Conservation (phyloP, 352 stramenopile species). For the Globisporangium radiosum region DNA sequence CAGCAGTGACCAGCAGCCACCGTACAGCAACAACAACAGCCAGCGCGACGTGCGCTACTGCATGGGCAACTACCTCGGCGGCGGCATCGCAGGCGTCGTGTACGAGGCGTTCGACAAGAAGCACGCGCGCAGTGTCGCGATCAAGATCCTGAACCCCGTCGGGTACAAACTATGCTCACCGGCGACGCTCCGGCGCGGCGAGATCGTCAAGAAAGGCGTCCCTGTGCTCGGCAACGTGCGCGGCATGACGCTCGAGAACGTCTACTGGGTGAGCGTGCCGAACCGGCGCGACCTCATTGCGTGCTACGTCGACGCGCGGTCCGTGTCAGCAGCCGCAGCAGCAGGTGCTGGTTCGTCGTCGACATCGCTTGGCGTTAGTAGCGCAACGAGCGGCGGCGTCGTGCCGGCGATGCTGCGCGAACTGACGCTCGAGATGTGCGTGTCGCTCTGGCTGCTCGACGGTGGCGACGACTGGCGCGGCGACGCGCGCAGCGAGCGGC, state of each 20-base stretch:
- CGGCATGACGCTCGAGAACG: slow-evolving; percentile 68
- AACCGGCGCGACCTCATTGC: slow-evolving; percentile 55
- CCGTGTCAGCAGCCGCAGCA: background rate
- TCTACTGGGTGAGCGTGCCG: slow-evolving; percentile 70
- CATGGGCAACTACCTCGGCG: slow-evolving; percentile 89
- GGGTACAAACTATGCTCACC: slow-evolving; percentile 89
- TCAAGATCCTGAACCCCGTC: slow-evolving; percentile 98
- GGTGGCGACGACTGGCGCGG: slow-evolving; percentile 34
- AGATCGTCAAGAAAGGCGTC: slow-evolving; percentile 1
- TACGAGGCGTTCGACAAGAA: slow-evolving; percentile 79
- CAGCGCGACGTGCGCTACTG: slow-evolving; percentile 80
- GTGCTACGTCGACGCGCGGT: slow-evolving; percentile 49
- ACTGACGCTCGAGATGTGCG: slow-evolving; percentile 84
- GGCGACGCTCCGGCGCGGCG: slow-evolving; percentile 44
- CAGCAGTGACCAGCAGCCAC: slow-evolving; percentile 17
- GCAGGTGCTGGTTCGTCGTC: background rate
- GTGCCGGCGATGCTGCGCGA: slow-evolving; percentile 35
- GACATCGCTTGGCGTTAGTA: background rate
- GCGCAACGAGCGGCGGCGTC: background rate
- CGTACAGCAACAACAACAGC: slow-evolving; percentile 85
- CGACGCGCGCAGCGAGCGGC: slow-evolving; percentile 9
- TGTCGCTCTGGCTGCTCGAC: slow-evolving; percentile 74
- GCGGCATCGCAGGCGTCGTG: slow-evolving; percentile 83
- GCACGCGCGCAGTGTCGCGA: slow-evolving; percentile 72
- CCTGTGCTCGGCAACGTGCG: slow-evolving; percentile 23